Conservation (phyloP, 352 stramenopile genomes). For the Phytophthora capsici region DNA sequence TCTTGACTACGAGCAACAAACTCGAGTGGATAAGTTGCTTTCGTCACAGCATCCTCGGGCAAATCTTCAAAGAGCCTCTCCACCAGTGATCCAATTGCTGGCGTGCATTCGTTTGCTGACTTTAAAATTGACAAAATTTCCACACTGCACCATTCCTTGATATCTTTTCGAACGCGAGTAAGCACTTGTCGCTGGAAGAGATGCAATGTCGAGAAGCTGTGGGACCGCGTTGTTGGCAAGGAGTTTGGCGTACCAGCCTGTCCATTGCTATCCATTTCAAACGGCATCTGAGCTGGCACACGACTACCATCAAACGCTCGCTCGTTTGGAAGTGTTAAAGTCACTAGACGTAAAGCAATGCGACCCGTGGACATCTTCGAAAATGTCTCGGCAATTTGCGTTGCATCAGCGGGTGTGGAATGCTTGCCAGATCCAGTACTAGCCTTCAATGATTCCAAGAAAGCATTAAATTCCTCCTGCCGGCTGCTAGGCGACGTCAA, state of each 20-base stretch:
- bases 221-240: slow-evolving; percentile 36
- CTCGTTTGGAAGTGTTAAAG: slow-evolving; percentile 81
- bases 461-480: slow-evolving; percentile 45
- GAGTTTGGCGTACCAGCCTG: slow-evolving; percentile 22
- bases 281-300: slow-evolving; percentile 46
- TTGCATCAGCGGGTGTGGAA: slow-evolving; percentile 32
- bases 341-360: slow-evolving; percentile 79
- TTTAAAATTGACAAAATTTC: slow-evolving; percentile 85
- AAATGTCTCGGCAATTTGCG: slow-evolving; percentile 67
- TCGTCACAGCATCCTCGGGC: slow-evolving; percentile 60
- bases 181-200: slow-evolving; percentile 81
- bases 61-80: slow-evolving; percentile 80
- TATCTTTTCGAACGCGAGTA: slow-evolving; percentile 65
- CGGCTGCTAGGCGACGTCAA: slow-evolving; percentile 29
- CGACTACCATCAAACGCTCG: slow-evolving; percentile 56
- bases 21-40: slow-evolving; percentile 69
- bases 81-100: slow-evolving; percentile 66
- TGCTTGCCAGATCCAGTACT: slow-evolving; percentile 9
- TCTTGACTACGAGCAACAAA: slow-evolving; percentile 78
- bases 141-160: slow-evolving; percentile 87
- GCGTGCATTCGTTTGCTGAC: slow-evolving; percentile 67
- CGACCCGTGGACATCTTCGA: slow-evolving; percentile 42
- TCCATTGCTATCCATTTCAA: slow-evolving; percentile 59
- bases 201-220: slow-evolving; percentile 68
- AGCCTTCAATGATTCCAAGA: slow-evolving; percentile 48